Evolutionary conservation across 2,329 filamentous ascomycete genomes (phyloP).

Genomic region (Aotearoamyces nothofagi): DNA sequence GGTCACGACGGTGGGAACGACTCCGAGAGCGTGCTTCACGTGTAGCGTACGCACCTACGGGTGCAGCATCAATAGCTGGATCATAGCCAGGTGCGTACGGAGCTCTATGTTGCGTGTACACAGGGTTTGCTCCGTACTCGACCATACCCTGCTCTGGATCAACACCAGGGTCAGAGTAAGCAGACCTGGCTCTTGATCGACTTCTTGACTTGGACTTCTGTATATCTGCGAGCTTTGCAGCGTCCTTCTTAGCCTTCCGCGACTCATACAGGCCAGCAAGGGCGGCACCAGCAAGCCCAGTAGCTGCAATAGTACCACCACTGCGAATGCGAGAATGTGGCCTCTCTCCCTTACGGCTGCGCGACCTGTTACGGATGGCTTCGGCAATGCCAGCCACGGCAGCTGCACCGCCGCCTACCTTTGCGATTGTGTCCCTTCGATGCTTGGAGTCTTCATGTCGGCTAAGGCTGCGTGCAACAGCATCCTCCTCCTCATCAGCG

Average conservation of each 20-base stretch:
- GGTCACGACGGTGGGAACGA: conserved; percentile 9
- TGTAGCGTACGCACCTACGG: conserved; percentile 9
- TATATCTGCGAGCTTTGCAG: conserved; percentile 12
- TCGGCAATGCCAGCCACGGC: conserved; percentile 42
- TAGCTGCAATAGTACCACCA: conserved; percentile 44
- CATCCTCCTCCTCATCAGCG: conserved; percentile 16
- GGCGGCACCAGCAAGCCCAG: conserved; percentile 42
- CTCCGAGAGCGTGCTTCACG: conserved; percentile 10
- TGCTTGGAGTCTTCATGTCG: conserved; percentile 34
- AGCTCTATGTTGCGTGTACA: conserved; percentile 25
- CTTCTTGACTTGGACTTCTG: conserved; percentile 25
- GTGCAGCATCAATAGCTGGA: conserved; percentile 12
- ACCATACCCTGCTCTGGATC: conserved; percentile 55
- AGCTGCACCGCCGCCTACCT: conserved; percentile 32
- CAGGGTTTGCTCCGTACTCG: conserved; percentile 47
- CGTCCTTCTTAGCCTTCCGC: conserved; percentile 44
- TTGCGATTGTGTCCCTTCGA: conserved; percentile 16
- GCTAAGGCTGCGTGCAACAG: conserved; percentile 26
- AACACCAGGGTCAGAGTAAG: conserved; percentile 32
- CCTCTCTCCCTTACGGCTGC: conserved; percentile 24
- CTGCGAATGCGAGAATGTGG: conserved; percentile 26
- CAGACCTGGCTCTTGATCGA: conserved; percentile 28
- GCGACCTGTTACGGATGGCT: conserved; percentile 39
- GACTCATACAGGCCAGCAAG: conserved; percentile 47
- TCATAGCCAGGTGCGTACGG: conserved; percentile 14